Evolutionary conservation across 345 rosid species (phyloP), one percentile per base, ranked within the genome.

Genomic region (Iberis pinnata): DNA sequence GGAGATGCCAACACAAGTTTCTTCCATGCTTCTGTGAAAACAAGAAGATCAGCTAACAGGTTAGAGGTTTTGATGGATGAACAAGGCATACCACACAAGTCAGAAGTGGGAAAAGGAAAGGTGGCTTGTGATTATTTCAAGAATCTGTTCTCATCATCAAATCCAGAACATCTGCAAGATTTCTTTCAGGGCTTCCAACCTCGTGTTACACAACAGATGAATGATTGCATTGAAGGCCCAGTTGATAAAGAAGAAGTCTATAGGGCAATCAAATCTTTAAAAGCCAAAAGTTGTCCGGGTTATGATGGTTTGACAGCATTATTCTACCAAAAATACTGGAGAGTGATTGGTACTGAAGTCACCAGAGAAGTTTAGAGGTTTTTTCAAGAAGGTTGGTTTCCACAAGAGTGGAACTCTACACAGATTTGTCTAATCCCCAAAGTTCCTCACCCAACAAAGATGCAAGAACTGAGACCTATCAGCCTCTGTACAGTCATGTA

Each of bases 291-390:
- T 7, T n/a, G 16, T 2, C 40, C 40, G 1, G 16, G 40, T 3
- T 8, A 7, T 2, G 40, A 36, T 36, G 40, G 17, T 4, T 12
- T 36, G 40, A 12, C 16, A 1, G 40, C 16, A 0, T 14, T 35
- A 4, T 12, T 35, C 38, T 35, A 11, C 6, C 14, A 35, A 14
- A 35, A 12, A 5, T 35, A 37, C 7, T 37, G 41, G 41, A 4
- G 9, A 5, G 14, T 37, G 0, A 6, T 37, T 0, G 9, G 3
- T 2, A 1, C 1, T 0, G 5, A 37, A 14, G 41, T 37, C n/a
- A 0, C n/a, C 8, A 2, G 0, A 3, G 1, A 17, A 37, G 9
- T 8, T 37, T 5, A 0, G 6, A 12, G 3, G 3, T 0, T 37
- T 37, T 9, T 37, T 37, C 9, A 0, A 0, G 2, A 4, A 8